Percentiles rank a stretch among this genome's conserved stretches.
Conservation (phyloP, 768 basidiomycete genomes). For the Boletus reticulatus region DNA sequence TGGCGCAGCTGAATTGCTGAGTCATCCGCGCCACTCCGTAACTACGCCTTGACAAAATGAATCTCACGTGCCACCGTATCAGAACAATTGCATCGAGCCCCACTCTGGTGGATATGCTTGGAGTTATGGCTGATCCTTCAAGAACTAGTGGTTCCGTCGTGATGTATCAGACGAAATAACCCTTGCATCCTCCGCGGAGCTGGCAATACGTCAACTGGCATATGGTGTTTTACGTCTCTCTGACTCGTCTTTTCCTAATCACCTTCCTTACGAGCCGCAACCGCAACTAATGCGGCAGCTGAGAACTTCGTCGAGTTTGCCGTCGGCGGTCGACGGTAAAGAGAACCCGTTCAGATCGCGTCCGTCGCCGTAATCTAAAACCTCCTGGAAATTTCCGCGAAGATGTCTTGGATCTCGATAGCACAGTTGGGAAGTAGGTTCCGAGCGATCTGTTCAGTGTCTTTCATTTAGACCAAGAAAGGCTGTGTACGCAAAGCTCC, state of each 20-base stretch:
- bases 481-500: slow-evolving; percentile 25
- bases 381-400: slow-evolving; percentile 36
- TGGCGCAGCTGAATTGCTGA: no score
- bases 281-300: slow-evolving; percentile 15
- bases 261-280: slow-evolving; percentile 5
- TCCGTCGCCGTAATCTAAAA: slow-evolving; percentile 42
- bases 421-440: slow-evolving; percentile 22
- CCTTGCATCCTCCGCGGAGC: not conserved
- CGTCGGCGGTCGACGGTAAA: slow-evolving; percentile 15
- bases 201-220: not conserved
- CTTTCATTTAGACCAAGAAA: not conserved
- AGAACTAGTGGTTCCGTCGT: not conserved
- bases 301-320: slow-evolving; percentile 25
- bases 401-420: slow-evolving; percentile 54
- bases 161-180: not conserved
- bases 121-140: not conserved
- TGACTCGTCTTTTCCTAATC: not conserved
- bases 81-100: not conserved
- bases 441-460: not conserved
- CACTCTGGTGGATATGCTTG: not conserved
- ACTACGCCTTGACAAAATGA: no score
- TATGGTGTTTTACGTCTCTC: not conserved
- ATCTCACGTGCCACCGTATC: not conserved
- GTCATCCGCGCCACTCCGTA: no score
- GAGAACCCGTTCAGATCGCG: slow-evolving; percentile 24